A percentile compares a stretch with the other conserved stretches of the same genome.
Conservation (phyloP, 2,329 filamentous ascomycete genomes). For the Bipolaris oryzae region DNA sequence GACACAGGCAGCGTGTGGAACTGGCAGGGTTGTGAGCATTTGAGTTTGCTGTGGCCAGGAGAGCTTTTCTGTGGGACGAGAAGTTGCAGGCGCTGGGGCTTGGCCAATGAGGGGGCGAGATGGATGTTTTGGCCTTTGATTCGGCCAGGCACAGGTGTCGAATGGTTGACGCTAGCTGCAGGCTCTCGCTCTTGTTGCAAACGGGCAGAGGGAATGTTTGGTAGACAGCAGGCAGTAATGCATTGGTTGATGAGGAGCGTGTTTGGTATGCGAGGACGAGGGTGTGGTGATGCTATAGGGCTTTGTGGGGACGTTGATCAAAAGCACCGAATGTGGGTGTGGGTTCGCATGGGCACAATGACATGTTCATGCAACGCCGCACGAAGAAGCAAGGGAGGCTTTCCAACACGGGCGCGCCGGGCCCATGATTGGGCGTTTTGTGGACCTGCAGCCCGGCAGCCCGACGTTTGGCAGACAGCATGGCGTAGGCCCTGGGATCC, state of each 20-base stretch:
- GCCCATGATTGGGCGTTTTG: conserved; percentile 5
- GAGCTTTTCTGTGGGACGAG: conserved; percentile 25
- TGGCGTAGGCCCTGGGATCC: too few species aligned
- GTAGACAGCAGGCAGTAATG: conserved; percentile 22
- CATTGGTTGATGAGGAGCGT: conserved; percentile 24
- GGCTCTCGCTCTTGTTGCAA: conserved; percentile 9
- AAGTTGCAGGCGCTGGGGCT: conserved; percentile 30
- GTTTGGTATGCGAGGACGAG: conserved; percentile 8
- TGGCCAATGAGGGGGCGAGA: conserved; percentile 34
- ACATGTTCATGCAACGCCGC: conserved; percentile 8
- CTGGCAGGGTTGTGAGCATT: not conserved
- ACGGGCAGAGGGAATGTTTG: conserved; percentile 11
- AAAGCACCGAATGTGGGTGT: not conserved
- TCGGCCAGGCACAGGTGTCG: conserved; percentile 23
- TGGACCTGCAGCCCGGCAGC: conserved; percentile 10
- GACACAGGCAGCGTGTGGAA: not conserved
- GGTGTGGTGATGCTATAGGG: not conserved
- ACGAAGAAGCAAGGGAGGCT: not conserved
- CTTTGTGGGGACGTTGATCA: not conserved
- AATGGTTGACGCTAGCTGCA: conserved; percentile 24
- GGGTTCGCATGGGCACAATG: conserved; percentile 11
- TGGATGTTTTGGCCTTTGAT: conserved; percentile 29
- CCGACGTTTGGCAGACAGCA: conserved; percentile 8
- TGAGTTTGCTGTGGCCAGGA: conserved; percentile 13
- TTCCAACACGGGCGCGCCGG: not conserved